These are phyloP conservation scores for Limonomyces culmigenus DNA, from an alignment of 1,284 basidiomycete genomes.

Conservation along the genomic window DNA sequence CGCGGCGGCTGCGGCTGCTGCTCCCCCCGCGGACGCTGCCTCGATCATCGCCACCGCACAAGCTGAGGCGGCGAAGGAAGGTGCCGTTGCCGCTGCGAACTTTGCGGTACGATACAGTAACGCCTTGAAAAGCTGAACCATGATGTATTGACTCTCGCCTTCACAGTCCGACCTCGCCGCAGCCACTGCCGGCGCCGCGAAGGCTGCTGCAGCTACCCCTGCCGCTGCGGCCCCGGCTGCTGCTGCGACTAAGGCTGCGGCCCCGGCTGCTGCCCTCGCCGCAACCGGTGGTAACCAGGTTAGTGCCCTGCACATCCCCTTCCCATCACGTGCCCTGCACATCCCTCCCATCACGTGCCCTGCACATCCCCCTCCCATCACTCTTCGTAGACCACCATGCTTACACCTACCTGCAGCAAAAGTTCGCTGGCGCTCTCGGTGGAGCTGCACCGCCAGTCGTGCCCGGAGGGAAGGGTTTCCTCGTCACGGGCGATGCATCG, in stretches of 20 bases:
- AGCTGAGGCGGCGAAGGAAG: slow-evolving; percentile 2
- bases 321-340: too few species aligned
- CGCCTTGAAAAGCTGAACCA: too few species aligned
- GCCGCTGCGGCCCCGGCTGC: slow-evolving; percentile 7
- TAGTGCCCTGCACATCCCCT: slow-evolving; percentile 8
- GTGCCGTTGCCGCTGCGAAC: neutral
- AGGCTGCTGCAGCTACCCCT: too few species aligned
- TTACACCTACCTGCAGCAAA: slow-evolving; percentile 20
- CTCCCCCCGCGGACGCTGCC: slow-evolving; percentile 7
- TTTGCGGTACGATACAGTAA: too few species aligned
- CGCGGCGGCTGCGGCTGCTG: slow-evolving; percentile 5
- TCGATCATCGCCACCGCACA: slow-evolving; percentile 7
- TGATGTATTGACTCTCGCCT: too few species aligned
- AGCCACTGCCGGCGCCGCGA: too few species aligned
- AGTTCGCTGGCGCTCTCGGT: slow-evolving; percentile 35
- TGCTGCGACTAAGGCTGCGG: slow-evolving; percentile 7
- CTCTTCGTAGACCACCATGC: slow-evolving; percentile 9
- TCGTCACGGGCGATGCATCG: slow-evolving; percentile 22
- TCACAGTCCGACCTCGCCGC: too few species aligned
- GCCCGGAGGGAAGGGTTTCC: slow-evolving; percentile 27
- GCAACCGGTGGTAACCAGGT: slow-evolving; percentile 12
- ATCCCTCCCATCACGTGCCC: slow-evolving; percentile 6
- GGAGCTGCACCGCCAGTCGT: slow-evolving; percentile 29
- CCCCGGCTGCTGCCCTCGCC: slow-evolving; percentile 8
- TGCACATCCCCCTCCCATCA: too few species aligned